Conservation (phyloP, 1,284 basidiomycete species). For the Ustilago lituana region DNA sequence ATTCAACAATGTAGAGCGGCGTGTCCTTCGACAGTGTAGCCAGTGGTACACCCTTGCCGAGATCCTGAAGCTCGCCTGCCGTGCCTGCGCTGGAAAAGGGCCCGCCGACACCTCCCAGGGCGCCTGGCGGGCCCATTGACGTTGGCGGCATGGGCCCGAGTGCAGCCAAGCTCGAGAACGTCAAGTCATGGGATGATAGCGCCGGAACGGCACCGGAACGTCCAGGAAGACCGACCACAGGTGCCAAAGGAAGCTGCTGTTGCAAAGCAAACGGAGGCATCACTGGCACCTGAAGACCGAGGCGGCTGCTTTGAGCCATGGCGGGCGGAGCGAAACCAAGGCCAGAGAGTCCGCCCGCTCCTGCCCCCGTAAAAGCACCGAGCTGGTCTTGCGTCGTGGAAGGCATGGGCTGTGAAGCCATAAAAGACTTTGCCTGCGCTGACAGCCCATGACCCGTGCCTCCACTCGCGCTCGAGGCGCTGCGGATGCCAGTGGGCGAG, state of each 20-base stretch:
- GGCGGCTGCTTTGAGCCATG: conserved; percentile 3
- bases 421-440: conserved; percentile 39
- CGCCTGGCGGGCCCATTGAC: conserved; percentile 31
- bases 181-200: conserved; percentile 26
- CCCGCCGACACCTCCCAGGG: conserved; percentile 11
- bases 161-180: conserved; percentile 45
- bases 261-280: conserved; percentile 14
- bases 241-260: conserved; percentile 11
- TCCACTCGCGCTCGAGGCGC: neutral
- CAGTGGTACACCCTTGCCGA: conserved; percentile 89
- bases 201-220: neutral
- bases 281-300: conserved; percentile 13
- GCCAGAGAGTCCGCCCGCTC: neutral
- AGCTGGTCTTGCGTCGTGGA: conserved; percentile 8
- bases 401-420: conserved; percentile 15
- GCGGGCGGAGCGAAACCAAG: conserved; percentile 10
- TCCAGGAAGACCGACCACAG: conserved; percentile 6
- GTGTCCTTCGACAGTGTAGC: conserved; percentile 81
- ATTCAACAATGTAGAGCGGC: conserved; percentile 95
- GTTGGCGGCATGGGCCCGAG: conserved; percentile 51
- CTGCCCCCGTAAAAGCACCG: conserved; percentile 4
- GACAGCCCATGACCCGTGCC: conserved; percentile 19
- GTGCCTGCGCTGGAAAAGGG: conserved; percentile 14
- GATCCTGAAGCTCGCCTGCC: conserved; percentile 70
- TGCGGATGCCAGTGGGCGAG: conserved; percentile 23